Conservation (phyloP, 2,329 filamentous ascomycete genomes). For the Monosporascus sp. region DNA sequence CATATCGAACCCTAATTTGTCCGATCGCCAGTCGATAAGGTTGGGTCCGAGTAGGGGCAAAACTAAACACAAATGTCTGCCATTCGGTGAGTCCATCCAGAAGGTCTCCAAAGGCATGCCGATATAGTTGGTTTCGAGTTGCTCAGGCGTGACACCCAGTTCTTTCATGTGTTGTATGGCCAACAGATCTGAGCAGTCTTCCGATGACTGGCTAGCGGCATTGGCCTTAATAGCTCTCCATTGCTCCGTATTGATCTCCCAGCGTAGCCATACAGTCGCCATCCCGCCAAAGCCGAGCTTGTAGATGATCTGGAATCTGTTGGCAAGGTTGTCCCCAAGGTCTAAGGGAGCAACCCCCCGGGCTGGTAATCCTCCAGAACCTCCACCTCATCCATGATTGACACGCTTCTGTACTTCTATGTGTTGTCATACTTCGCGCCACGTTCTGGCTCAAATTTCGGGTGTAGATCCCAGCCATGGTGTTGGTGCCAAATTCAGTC, state of each 20-base stretch:
- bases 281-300: not conserved
- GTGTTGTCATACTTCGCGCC: not conserved
- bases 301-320: not conserved
- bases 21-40: not conserved
- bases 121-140: not conserved
- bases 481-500: not conserved
- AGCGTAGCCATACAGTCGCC: not conserved
- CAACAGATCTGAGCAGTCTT: not conserved
- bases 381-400: not conserved
- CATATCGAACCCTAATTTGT: not conserved
- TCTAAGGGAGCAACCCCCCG: not conserved
- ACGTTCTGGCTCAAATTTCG: not conserved
- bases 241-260: not conserved
- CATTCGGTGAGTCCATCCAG: not conserved
- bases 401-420: not conserved
- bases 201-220: not conserved
- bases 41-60: not conserved
- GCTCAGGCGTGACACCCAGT: not conserved
- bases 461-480: not conserved
- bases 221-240: not conserved
- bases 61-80: not conserved
- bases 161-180: not conserved
- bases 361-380: not conserved
- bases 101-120: not conserved
- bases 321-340: not conserved